Base-by-base conservation (phyloP, 306 rosid species). In the Vicia villosa region DNA sequence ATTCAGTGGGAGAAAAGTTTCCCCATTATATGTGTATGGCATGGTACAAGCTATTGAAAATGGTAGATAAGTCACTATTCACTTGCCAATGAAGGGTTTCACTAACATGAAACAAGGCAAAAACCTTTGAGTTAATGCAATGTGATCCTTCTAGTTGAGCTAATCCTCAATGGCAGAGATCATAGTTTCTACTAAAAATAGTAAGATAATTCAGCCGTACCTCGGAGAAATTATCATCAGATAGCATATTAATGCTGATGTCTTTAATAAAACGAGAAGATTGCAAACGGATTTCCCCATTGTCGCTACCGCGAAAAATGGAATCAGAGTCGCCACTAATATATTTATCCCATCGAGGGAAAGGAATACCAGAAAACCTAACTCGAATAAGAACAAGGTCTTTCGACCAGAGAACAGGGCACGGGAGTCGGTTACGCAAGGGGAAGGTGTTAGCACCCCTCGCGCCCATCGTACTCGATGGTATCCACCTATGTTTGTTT, bases 161-260 rank as follows among this genome's bases (percentile, higher is more conserved):
- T 42, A n/a, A n/a, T n/a, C n/a, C n/a, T n/a, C n/a, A n/a, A n/a
- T n/a, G n/a, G n/a, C n/a, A n/a, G n/a, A n/a, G n/a, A n/a, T n/a
- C n/a, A n/a, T n/a, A n/a, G n/a, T n/a, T n/a, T n/a, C n/a, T n/a
- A n/a, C n/a, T n/a, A 74, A 20, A 83, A 67, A 22, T 9, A 74
- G 70, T 21, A 46, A 42, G 62, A 54, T 51, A 77, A 37, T 61
- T 22, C 32, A 68, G 30, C 52, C 36, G 43, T 81, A 86, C 94
- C 90, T 77, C 80, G 15, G 92, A 72, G 84, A 92, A 89, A 72
- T 87, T 79, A 55, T 87, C 96, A 71, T 92, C 95, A 0, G 95
- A 87, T 75, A 92, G 95, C 89, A 76, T 71, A 68, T 51, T 62
- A 61, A 87, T 59, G 47, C 47, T 70, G 72, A 84, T 56, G 68